Evolutionary conservation across 306 rosid species (phyloP), one percentile per base, ranked within the genome.

Genomic region (Medicago ruthenica): DNA sequence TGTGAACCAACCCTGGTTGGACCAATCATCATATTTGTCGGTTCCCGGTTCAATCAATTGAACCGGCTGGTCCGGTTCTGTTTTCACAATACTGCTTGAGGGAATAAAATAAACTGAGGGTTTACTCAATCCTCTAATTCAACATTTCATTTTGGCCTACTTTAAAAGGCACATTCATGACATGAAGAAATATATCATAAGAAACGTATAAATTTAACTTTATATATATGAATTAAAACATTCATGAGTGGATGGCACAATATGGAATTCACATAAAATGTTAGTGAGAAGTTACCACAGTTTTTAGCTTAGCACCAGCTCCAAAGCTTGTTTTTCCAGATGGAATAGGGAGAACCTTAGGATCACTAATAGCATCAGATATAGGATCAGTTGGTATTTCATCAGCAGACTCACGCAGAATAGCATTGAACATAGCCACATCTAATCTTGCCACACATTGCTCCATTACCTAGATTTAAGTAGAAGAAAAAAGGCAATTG

Each of bases 351-450:
- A 95, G 91, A 78, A 95, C 99, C 78, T 73, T 87, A 17, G 90
- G 83, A 82, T 95, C 97, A 60, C 96, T 83, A 34, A 95, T 90
- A 76, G 99, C 93, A 61, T 95, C 99, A 5, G 97, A 95, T 71
- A 92, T 85, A 60, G 97, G 99, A 86, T 95, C 96, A 7, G 97
- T 84, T 48, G 99, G 97, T n/a, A 88, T 92, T 67, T 88, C 97
- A 50, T 95, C 97, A n/a, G 76, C 87, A 44, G 93, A 90, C 72
- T 92, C 91, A 44, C 97, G 97, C 76, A 92, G 91, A 86, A 95
- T 88, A 44, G 97, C 99, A 83, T 95, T 95, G 85, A 95, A 90
- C 97, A 95, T 92, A n/a, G 96, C 99, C 76, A 91, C 91, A 83
- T 95, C 97, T 86, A 95, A 80, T 86, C 99, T 90, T 22, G 87